These are phyloP conservation scores for Candida arabinofermentans DNA, from an alignment of 805 yeast genomes.

Conservation along the genomic window DNA sequence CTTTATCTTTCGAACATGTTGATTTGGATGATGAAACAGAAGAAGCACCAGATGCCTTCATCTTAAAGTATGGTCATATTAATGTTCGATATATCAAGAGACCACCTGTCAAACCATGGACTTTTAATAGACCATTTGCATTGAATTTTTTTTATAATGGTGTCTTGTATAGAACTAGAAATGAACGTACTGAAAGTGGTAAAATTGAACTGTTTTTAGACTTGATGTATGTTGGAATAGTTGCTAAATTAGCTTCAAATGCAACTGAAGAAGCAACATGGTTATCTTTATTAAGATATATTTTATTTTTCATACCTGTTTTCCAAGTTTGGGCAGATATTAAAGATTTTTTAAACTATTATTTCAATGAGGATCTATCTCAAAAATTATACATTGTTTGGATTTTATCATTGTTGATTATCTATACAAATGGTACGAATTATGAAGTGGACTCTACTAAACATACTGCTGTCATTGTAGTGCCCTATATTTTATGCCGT, in stretches of 20 bases:
- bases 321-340: conserved; percentile 65
- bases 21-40: conserved; percentile 12
- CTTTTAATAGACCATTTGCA: conserved; percentile 53
- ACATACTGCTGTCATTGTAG: conserved; percentile 42
- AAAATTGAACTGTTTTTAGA: conserved; percentile 58
- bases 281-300: conserved; percentile 40
- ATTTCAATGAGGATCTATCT: conserved; percentile 54
- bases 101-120: conserved; percentile 30
- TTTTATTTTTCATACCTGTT: conserved; percentile 52
- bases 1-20: conserved; percentile 10
- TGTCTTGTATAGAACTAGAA: conserved; percentile 48
- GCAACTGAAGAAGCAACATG: conserved; percentile 51
- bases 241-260: conserved; percentile 51
- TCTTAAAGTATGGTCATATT: conserved; percentile 46
- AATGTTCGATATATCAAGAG: conserved; percentile 42
- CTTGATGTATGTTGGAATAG: conserved; percentile 60
- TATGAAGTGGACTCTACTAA: conserved; percentile 29
- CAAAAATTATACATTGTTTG: conserved; percentile 51
- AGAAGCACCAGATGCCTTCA: conserved; percentile 33
- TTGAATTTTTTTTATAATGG: conserved; percentile 59
- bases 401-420: conserved; percentile 45
- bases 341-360: conserved; percentile 60
- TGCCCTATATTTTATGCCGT: conserved; percentile 46
- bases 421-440: conserved; percentile 47
- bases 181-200: conserved; percentile 46